Percentiles rank a stretch among this genome's conserved stretches.
Conservation (phyloP, 805 yeast species). For the Wickerhamomyces xylosicus region DNA sequence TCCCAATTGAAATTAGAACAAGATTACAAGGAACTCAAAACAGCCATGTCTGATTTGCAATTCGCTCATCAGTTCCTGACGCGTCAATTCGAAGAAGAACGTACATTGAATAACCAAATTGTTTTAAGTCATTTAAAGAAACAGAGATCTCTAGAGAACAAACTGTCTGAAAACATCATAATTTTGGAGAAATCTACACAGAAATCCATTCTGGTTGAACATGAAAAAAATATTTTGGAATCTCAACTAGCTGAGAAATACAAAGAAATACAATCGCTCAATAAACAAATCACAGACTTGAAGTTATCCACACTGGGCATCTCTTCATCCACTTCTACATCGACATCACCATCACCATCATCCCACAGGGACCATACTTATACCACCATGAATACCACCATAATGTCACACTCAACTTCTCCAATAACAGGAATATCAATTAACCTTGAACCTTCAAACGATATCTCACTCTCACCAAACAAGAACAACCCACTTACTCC, state of each 20-base stretch:
- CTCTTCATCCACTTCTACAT: conserved; percentile 3
- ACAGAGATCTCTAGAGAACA: conserved; percentile 39
- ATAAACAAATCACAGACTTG: conserved; percentile 33
- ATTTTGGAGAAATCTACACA: conserved; percentile 27
- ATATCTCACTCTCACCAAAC: conserved; percentile 3
- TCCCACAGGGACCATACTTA: no score
- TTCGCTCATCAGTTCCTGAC: conserved; percentile 63
- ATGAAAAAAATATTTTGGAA: conserved; percentile 24
- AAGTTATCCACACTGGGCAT: conserved; percentile 18
- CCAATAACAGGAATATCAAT: conserved; percentile 17
- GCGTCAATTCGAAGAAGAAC: conserved; percentile 58
- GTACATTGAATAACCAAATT: conserved; percentile 41
- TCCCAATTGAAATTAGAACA: conserved; percentile 5
- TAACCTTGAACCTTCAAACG: conserved; percentile 5
- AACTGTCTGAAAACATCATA: conserved; percentile 29
- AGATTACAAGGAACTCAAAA: conserved; percentile 25
- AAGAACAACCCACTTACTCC: conserved; percentile 15
- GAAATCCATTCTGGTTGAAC: conserved; percentile 24
- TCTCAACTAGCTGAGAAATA: conserved; percentile 23
- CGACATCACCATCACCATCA: conserved; percentile 13
- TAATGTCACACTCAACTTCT: neutral
- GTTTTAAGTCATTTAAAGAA: conserved; percentile 45
- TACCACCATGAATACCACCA: no score
- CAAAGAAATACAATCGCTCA: conserved; percentile 31
- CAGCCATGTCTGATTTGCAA: conserved; percentile 59